Percentiles rank a stretch among this genome's conserved stretches.
These are phyloP conservation scores for Camelina hispida DNA, from an alignment of 345 rosid species.

Conservation along the genomic window DNA sequence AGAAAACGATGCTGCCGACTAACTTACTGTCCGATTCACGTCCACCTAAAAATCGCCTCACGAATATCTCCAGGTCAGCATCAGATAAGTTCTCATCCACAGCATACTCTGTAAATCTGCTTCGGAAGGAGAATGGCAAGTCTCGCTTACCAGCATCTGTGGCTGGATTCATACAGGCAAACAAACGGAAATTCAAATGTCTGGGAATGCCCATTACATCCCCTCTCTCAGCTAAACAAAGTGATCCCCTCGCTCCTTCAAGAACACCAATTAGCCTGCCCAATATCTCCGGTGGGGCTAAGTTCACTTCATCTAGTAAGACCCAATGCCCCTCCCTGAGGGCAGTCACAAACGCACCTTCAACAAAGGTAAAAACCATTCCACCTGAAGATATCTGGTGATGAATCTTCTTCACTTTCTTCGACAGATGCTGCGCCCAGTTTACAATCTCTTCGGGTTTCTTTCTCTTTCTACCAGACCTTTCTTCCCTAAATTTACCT, in stretches of 20 bases:
- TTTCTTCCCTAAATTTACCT: slow-evolving; percentile 33
- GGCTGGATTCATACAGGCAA: slow-evolving; percentile 99
- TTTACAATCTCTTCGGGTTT: slow-evolving; percentile 50
- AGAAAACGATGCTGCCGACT: slow-evolving; percentile 61
- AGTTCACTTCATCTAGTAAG: slow-evolving; percentile 95
- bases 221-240: slow-evolving; percentile 96
- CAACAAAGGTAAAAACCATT: slow-evolving; percentile 92
- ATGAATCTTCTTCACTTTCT: slow-evolving; percentile 57
- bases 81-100: slow-evolving; percentile 82
- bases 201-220: slow-evolving; percentile 71
- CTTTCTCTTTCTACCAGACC: slow-evolving; percentile 70
- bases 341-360: slow-evolving; percentile 92
- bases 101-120: slow-evolving; percentile 90
- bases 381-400: slow-evolving; percentile 76
- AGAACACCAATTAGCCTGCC: slow-evolving; percentile 92
- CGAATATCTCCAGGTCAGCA: slow-evolving; percentile 74
- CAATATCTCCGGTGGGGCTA: slow-evolving; percentile 93
- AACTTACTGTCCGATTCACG: slow-evolving; percentile 54
- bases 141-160: slow-evolving; percentile 99
- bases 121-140: slow-evolving; percentile 69
- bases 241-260: slow-evolving; percentile 87
- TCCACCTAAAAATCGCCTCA: slow-evolving; percentile 70
- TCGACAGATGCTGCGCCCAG: slow-evolving; percentile 58
- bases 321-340: slow-evolving; percentile 92
- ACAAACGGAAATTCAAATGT: slow-evolving; percentile 78